These are phyloP conservation scores for Hondaea fermentalgiana DNA, from an alignment of 108 stramenopile genomes.

Conservation along the genomic window DNA sequence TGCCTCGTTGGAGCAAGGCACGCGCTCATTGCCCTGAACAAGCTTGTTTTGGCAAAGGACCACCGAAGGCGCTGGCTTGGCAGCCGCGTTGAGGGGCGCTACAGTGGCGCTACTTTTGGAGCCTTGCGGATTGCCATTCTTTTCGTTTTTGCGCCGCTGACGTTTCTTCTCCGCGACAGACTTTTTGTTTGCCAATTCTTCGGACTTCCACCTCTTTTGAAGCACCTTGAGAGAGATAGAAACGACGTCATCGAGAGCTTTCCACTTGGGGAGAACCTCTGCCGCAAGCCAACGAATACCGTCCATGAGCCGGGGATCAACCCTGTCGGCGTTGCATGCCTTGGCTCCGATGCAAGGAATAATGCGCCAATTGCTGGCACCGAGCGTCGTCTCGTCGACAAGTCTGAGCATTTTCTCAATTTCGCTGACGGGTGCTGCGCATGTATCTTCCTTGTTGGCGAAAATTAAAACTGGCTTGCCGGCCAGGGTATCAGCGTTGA, in stretches of 20 bases:
- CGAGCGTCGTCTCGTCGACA: not conserved
- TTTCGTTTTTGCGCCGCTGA: not conserved
- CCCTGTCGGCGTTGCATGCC: not conserved
- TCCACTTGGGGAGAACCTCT: not conserved
- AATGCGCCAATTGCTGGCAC: not conserved
- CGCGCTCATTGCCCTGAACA: not conserved
- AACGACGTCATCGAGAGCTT: not conserved
- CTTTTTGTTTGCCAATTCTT: not conserved
- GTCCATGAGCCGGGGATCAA: not conserved
- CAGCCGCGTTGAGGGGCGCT: not conserved
- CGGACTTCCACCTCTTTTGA: not conserved
- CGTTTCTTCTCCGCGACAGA: not conserved
- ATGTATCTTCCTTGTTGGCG: not conserved
- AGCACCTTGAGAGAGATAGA: not conserved
- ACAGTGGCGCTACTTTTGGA: not conserved
- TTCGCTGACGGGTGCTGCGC: not conserved
- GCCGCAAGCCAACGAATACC: not conserved
- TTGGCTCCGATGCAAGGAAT: not conserved
- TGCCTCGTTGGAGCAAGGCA: not conserved
- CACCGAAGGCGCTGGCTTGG: not conserved
- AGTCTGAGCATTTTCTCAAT: not conserved
- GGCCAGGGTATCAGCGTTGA: not conserved
- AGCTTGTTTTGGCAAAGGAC: conserved; percentile 2
- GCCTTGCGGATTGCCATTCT: not conserved
- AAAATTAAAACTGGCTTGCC: not conserved